Evolutionary conservation across 2,329 filamentous ascomycete genomes (phyloP), one percentile per base, ranked within the genome.

Genomic region (Lecanoromycetidae sp.): DNA sequence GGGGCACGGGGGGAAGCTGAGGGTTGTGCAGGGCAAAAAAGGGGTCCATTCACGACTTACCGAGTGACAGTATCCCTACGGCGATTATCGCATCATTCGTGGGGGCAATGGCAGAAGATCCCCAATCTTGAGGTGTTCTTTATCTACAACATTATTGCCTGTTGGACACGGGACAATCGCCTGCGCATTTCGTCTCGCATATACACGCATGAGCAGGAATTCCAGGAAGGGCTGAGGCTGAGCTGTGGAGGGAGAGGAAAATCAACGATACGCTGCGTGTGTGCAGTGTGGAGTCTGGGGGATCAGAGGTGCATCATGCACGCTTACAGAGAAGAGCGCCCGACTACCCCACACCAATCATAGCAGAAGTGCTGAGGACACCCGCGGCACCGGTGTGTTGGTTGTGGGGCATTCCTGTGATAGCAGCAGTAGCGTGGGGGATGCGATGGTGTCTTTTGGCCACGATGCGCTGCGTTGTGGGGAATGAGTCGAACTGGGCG

Each of bases 291-390:
- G n/a, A 30, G 8, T 30, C 38, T 20, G 38, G 38, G 38, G 38
- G 25, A 29, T 22, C 38, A 40, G 38, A 41, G 38, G 26, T 41
- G 38, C 38, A 41, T 41, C n/a, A n/a, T n/a, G n/a, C n/a, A n/a
- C n/a, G n/a, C n/a, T n/a, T n/a, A n/a, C n/a, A n/a, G n/a, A n/a
- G n/a, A n/a, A n/a, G n/a, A n/a, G n/a, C n/a, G n/a, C n/a, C n/a
- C n/a, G n/a, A n/a, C n/a, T n/a, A n/a, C n/a, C n/a, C n/a, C n/a
- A n/a, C n/a, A n/a, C n/a, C n/a, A n/a, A n/a, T n/a, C n/a, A n/a
- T n/a, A n/a, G n/a, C n/a, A n/a, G 10, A 41, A 6, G 12, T 41
- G 38, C 25, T 41, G 38, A 13, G 27, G 33, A 26, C 40, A 46
- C 13, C 35, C 44, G 44, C 35, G 35, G 44, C 27, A 34, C 44